Evolutionary conservation across 257 asterid genomes (phyloP).

Genomic region (Primulina huaijiensis): DNA sequence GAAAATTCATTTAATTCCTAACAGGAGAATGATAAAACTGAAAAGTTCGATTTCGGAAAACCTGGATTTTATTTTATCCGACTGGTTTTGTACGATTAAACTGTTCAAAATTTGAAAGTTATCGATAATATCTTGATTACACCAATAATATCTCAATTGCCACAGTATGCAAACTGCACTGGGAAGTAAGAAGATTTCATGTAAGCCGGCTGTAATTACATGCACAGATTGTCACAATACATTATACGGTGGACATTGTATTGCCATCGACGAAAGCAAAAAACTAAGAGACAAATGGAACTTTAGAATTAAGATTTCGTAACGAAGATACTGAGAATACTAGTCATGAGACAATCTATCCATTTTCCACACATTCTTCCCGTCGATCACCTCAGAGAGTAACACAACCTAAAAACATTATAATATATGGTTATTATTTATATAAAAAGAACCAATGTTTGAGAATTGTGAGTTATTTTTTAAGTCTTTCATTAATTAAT

Average conservation of each 20-base stretch:
- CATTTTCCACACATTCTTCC: not conserved
- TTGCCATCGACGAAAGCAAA: not conserved
- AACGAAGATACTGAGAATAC: slow-evolving; percentile 36
- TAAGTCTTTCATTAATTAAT: too few relatives aligned
- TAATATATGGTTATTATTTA: too few relatives aligned
- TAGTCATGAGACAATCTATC: slow-evolving; percentile 32
- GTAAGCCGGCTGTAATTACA: not conserved
- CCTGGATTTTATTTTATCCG: not conserved
- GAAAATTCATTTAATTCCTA: not conserved
- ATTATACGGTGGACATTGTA: not conserved
- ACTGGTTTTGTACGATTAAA: not conserved
- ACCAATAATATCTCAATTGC: not conserved
- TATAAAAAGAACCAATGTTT: too few relatives aligned
- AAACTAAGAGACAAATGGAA: slow-evolving; percentile 11
- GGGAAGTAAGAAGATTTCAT: too few relatives aligned
- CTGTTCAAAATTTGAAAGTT: not conserved
- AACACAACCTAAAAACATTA: too few relatives aligned
- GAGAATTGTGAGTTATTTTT: too few relatives aligned
- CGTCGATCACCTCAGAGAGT: not conserved
- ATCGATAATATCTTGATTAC: not conserved
- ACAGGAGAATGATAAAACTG: not conserved
- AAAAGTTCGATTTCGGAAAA: not conserved
- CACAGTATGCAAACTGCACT: not conserved
- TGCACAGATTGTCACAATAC: too few relatives aligned
- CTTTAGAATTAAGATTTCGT: slow-evolving; percentile 22